Base-by-base conservation (phyloP, 164 flowering plant genomes). In the Protea cynaroides region DNA sequence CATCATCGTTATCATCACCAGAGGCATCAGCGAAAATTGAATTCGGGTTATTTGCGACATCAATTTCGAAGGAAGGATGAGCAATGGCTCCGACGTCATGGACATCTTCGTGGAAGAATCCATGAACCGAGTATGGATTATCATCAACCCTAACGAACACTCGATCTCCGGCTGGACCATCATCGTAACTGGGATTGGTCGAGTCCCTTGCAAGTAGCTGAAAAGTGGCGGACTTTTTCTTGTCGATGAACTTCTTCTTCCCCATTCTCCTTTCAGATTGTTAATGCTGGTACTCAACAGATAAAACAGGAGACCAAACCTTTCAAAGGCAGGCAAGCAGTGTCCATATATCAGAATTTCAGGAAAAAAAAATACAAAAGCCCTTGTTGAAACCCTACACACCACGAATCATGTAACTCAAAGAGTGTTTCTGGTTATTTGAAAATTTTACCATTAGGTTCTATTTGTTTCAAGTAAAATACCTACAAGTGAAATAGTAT, bases 151-250 rank as follows among this genome's bases (percentile, higher is more conserved):
- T 83, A 18, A 89, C 77, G 58, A 91, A 94, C 17, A 94, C 86
- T 4, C 85, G 76, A 63, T 89, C 99, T n/a, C 75, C 66, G 14
- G 78, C 74, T 0, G 86, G 82, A 4, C 71, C 70, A 23, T 70
- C 71, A 34, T 53, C 52, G 79, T 74, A 81, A 11, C 63, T 74
- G 24, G 96, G 90, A 65, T 84, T 90, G 8, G 96, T 76, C 0
- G 90, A 68, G 70, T 94, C 99, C 7, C 97, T 81, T 0, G 96
- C 87, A 18, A 85, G 62, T 34, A 94, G 72, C 65, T 86, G 90
- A 70, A 85, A 94, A 0, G 96, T 89, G 13, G 97, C 97, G 0
- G 99, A 80, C 43, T 83, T 86, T 61, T 86, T 94, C 90, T 91
- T 94, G 73, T 91, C 89, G 29, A 94, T 84, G 76, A 94, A 94